phyloP scores from a whole-genome alignment of 1,284 basidiomycete species.

The Stereum hirsutum region DNA sequence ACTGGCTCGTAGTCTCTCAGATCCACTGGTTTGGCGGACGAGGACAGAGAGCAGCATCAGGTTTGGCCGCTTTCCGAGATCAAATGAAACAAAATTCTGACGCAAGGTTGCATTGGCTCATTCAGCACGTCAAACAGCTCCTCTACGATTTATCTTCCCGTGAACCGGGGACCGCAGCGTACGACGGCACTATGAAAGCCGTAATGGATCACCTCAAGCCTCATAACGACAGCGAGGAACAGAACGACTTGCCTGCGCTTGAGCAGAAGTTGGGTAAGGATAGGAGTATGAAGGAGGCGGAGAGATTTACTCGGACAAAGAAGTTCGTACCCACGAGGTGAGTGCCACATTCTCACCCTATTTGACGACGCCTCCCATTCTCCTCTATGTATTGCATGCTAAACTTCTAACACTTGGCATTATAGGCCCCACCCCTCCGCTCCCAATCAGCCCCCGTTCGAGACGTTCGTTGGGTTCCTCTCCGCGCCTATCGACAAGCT shows the following conservation, averaged over 20 bases:
- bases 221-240: conserved; percentile 51
- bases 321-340: conserved; percentile 54
- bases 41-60: no score
- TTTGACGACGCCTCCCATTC: not conserved
- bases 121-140: conserved; percentile 36
- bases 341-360: conserved; percentile 5
- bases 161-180: conserved; percentile 31
- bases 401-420: not conserved
- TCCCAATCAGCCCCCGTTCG: conserved; percentile 50
- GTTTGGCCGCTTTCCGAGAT: no score
- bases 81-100: no score
- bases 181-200: conserved; percentile 28
- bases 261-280: conserved; percentile 35
- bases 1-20: no score
- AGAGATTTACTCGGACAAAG: conserved; percentile 47
- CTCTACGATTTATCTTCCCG: conserved; percentile 38
- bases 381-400: not conserved
- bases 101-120: no score
- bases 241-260: conserved; percentile 43
- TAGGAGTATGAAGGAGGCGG: conserved; percentile 32
- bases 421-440: conserved; percentile 38
- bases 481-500: conserved; percentile 53
- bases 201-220: conserved; percentile 39
- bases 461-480: conserved; percentile 49
- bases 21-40: no score